Base-by-base conservation (phyloP, 768 basidiomycete genomes). In the Cubamyces sp. region DNA sequence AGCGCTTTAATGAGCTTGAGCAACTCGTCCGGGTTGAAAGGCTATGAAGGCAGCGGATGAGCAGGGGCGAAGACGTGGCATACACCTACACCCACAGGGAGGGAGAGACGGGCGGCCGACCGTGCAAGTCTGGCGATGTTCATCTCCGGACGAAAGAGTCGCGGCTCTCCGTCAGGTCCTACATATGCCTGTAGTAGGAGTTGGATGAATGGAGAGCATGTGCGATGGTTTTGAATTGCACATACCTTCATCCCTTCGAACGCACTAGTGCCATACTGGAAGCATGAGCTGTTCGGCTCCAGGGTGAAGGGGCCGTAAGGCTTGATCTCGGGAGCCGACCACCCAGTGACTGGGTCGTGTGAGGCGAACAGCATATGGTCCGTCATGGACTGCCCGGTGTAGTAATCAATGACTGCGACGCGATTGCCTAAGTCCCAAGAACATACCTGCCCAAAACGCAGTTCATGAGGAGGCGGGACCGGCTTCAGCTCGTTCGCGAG, bases 111-210 rank as follows among this genome's bases (percentile, higher is more conserved):
- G 0, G 81, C 84, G 0, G 84, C 84, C 18, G 88, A 91, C 21
- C 82, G 78, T 42, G 81, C 78, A 72, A 97, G 80, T 21, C 95
- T 87, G n/a, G 82, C 82, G 91, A 96, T 92, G 73, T 96, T 96
- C 74, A 83, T 75, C 26, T 91, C 81, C 0, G 94, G 93, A 37
- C 94, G 79, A 79, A 96, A 97, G 42, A 96, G 75, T 6, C 90
- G 81, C 0, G 86, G 81, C 49, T 84, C 82, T 0, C 92, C 92
- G 60, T 91, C 81, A 18, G 84, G 82, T 12, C 84, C 87, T 3
- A 84, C 64, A 72, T 90, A 90, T 0, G 91, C 90, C 86, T 90
- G 34, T n/a, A 16, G n/a, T 6, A 15, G 5, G 0, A 2, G 19
- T 19, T n/a, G 5, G 28, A 50, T 3, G 21, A 11, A 8, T 57